phyloP scores from a whole-genome alignment of 2,329 filamentous ascomycete genomes.

The Colletotrichum eleusines region DNA sequence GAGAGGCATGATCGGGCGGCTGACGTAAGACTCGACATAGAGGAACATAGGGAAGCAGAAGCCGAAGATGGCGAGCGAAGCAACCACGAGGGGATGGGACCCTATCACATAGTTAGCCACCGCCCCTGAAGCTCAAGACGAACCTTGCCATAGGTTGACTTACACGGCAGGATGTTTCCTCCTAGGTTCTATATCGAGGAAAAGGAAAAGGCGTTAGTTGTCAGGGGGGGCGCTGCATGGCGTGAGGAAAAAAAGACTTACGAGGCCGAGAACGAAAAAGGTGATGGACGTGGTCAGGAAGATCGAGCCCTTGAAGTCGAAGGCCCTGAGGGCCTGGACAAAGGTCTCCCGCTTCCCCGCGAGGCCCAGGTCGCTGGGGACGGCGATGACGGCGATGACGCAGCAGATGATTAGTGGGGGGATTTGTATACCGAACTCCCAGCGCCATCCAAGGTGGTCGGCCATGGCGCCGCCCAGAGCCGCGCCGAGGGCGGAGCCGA shows the following conservation, averaged over 20 bases:
- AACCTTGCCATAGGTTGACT: conserved; percentile 45
- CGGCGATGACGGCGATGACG: conserved; percentile 57
- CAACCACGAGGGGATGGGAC: conserved; percentile 69
- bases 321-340: conserved; percentile 64
- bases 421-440: conserved; percentile 76
- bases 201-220: conserved; percentile 12
- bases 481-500: conserved; percentile 71
- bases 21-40: conserved; percentile 62
- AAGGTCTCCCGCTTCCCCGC: conserved; percentile 58
- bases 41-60: conserved; percentile 65
- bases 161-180: conserved; percentile 72
- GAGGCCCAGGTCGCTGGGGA: conserved; percentile 67
- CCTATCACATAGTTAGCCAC: conserved; percentile 51
- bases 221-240: not conserved
- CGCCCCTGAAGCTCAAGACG: not conserved
- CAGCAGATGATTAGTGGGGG: conserved; percentile 62
- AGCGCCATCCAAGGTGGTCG: conserved; percentile 78
- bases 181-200: conserved; percentile 63
- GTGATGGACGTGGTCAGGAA: conserved; percentile 66
- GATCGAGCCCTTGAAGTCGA: conserved; percentile 68
- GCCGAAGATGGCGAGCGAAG: conserved; percentile 61
- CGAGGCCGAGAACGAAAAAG: conserved; percentile 70
- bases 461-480: conserved; percentile 78
- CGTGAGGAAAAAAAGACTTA: conserved; percentile 49
- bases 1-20: conserved; percentile 71